Evolutionary conservation across 345 rosid species (phyloP).

Genomic region (Pistacia vera): DNA sequence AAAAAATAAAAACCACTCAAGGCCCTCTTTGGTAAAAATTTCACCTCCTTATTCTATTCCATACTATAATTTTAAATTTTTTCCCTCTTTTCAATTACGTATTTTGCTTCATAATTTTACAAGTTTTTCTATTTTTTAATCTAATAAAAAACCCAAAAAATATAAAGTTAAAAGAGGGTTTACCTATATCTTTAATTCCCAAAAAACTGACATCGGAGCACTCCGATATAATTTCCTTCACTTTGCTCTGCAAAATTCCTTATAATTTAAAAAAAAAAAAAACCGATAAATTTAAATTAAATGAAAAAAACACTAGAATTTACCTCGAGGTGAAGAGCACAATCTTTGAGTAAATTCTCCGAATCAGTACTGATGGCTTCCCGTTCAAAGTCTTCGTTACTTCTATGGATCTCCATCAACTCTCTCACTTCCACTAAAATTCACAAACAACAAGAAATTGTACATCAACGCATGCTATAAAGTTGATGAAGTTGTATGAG

Average conservation of each 20-base stretch:
- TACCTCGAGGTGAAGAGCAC: conserved; percentile 60
- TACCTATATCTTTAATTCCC: conserved; percentile 70
- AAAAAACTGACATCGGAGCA: conserved; percentile 53
- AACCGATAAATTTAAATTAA: neutral
- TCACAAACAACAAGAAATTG: neutral
- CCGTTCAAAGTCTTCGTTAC: conserved; percentile 30
- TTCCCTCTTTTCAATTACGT: neutral
- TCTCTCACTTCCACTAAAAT: conserved; percentile 56
- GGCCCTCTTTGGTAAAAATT: neutral
- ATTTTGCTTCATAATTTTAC: neutral
- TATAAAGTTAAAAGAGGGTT: neutral
- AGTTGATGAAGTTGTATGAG: neutral
- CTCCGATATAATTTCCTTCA: conserved; percentile 59
- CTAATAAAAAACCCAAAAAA: too few relatives aligned
- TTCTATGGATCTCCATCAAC: conserved; percentile 44
- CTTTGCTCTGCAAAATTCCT: conserved; percentile 52
- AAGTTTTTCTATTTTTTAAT: neutral
- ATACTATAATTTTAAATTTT: neutral
- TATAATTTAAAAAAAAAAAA: neutral
- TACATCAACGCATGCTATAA: neutral
- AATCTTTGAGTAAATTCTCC: conserved; percentile 45
- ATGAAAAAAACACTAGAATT: conserved; percentile 9
- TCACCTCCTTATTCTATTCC: neutral
- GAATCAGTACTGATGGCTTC: conserved; percentile 33
- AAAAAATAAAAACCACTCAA: neutral